These are phyloP conservation scores for Pythium brachiatum DNA, from an alignment of 352 stramenopile genomes.

Conservation along the genomic window DNA sequence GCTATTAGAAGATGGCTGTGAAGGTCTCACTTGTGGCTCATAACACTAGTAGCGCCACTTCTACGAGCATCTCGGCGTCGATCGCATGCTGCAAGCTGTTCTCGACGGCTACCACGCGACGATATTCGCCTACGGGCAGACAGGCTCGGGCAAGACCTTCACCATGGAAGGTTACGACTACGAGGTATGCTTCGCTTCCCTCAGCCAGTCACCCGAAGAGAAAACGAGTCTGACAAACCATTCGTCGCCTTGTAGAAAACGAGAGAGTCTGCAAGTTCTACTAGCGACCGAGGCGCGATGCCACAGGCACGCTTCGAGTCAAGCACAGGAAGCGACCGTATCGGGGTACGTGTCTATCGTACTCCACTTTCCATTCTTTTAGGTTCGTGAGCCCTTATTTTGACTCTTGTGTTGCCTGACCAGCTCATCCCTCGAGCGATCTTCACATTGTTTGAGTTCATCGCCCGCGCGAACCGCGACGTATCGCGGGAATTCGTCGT, in stretches of 20 bases:
- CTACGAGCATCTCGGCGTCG: slow-evolving; percentile 38
- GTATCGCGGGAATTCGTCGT: slow-evolving; percentile 37
- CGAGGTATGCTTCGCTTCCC: slow-evolving; percentile 36
- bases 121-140: slow-evolving; percentile 60
- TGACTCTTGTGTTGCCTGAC: not conserved
- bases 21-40: not conserved
- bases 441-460: slow-evolving; percentile 38
- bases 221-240: too few species aligned
- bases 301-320: slow-evolving; percentile 22
- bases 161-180: slow-evolving; percentile 66
- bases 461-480: slow-evolving; percentile 12
- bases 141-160: slow-evolving; percentile 58
- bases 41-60: slow-evolving; percentile 31
- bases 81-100: slow-evolving; percentile 32
- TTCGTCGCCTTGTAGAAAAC: not conserved
- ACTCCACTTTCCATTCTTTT: not conserved
- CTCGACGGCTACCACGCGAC: slow-evolving; percentile 47
- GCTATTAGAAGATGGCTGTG: not conserved
- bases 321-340: slow-evolving; percentile 11
- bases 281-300: not conserved
- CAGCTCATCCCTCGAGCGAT: slow-evolving; percentile 54
- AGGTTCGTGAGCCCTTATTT: too few species aligned
- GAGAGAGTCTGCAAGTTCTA: not conserved
- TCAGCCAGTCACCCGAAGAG: too few species aligned
- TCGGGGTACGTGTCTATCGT: slow-evolving; percentile 34